These are phyloP conservation scores for Chrysophaeum taylorii DNA, from an alignment of 352 stramenopile genomes.

Conservation along the genomic window DNA sequence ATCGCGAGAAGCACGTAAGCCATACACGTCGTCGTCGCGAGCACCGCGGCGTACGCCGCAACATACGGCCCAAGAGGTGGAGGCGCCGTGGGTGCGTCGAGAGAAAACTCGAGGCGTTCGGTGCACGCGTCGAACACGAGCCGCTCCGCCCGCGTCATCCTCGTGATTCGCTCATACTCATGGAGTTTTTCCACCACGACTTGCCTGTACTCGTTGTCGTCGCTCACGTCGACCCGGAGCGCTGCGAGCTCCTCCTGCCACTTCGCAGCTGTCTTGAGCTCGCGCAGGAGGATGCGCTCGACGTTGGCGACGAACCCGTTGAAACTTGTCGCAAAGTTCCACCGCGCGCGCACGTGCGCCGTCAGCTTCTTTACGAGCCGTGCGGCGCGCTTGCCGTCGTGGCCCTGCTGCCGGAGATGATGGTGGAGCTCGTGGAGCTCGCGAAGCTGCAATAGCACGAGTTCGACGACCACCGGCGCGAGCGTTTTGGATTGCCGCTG, in stretches of 20 bases:
- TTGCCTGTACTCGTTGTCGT: not conserved
- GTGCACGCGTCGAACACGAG: not conserved
- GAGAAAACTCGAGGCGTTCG: not conserved
- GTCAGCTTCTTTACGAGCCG: too few relatives aligned
- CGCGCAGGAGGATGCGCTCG: not conserved
- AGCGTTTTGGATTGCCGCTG: too few relatives aligned
- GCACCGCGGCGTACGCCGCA: not conserved
- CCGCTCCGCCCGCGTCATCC: not conserved
- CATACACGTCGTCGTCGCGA: not conserved
- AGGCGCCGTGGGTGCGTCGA: not conserved
- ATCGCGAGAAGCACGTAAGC: not conserved
- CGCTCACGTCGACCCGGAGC: not conserved
- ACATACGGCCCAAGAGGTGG: not conserved
- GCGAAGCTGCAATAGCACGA: not conserved
- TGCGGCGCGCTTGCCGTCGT: too few relatives aligned
- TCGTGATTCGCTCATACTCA: not conserved
- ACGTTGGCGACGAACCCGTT: not conserved
- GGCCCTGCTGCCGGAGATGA: too few relatives aligned
- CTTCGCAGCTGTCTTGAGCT: too few relatives aligned
- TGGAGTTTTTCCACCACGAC: not conserved
- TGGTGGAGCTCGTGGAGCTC: not conserved
- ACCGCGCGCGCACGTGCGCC: not conserved
- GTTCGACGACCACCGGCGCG: not conserved
- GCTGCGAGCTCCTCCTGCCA: too few relatives aligned
- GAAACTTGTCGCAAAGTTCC: not conserved